These are phyloP conservation scores for Aegilops umbellulata DNA, from an alignment of 176 grass and related monocot species.

Conservation along the genomic window DNA sequence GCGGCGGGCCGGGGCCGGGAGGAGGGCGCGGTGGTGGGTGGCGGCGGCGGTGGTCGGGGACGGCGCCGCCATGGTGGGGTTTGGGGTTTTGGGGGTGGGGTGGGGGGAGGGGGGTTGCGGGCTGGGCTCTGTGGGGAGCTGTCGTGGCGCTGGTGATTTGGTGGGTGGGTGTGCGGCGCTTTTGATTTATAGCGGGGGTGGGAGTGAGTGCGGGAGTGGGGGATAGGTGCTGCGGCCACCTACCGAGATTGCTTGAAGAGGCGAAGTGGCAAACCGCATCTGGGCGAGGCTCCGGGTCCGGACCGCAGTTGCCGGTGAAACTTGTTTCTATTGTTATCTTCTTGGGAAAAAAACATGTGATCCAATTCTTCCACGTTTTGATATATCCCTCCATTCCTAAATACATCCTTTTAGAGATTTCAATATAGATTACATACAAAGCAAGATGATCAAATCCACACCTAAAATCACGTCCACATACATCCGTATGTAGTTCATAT, in stretches of 20 bases:
- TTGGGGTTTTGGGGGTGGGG: conserved; percentile 14
- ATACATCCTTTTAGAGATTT: too few species aligned
- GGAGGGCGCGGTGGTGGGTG: conserved; percentile 23
- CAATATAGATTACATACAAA: too few species aligned
- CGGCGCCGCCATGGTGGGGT: conserved; percentile 52
- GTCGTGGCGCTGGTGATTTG: background rate
- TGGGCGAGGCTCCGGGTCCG: background rate
- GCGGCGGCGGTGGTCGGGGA: conserved; percentile 26
- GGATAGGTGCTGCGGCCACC: background rate
- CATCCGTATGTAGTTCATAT: too few species aligned
- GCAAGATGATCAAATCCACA: too few species aligned
- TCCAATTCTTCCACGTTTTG: background rate
- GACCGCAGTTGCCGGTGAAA: background rate
- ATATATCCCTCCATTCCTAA: too few species aligned
- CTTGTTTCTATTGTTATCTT: background rate
- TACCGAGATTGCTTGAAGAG: background rate
- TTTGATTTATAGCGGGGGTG: conserved; percentile 22
- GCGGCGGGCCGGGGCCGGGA: background rate
- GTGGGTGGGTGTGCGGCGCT: background rate
- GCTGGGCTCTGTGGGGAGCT: background rate
- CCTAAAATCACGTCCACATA: too few species aligned
- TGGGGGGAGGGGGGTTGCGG: background rate
- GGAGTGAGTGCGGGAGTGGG: background rate
- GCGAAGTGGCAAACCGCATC: background rate
- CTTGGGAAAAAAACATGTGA: background rate